A percentile compares a stretch with the other conserved stretches of the same genome.
These are phyloP conservation scores for Pseudogymnoascus sp. DNA, from an alignment of 2,329 filamentous ascomycete species.

Conservation along the genomic window DNA sequence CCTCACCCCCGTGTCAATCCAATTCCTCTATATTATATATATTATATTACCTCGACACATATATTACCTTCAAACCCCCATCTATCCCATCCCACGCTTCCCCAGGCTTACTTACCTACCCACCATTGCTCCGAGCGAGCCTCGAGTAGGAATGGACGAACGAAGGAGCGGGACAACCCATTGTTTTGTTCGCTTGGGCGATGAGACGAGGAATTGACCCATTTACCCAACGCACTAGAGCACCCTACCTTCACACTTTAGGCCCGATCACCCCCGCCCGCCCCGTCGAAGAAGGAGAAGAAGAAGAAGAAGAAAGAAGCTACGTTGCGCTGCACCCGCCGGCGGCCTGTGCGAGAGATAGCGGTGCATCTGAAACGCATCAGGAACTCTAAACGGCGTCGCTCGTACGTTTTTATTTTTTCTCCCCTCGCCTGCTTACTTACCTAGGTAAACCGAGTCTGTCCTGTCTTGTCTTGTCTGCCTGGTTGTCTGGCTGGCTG, in stretches of 20 bases:
- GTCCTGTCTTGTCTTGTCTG: not conserved
- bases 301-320: too few relatives aligned
- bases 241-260: not conserved
- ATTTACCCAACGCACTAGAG: conserved; percentile 2
- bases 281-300: not conserved
- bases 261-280: not conserved
- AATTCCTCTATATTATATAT: not conserved
- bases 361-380: conserved; percentile 1
- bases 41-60: conserved; percentile 1
- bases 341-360: not conserved
- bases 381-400: not conserved
- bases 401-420: not conserved
- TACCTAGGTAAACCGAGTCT: not conserved
- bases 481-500: not conserved
- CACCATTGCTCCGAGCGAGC: not conserved
- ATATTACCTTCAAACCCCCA: not conserved
- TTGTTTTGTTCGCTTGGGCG: not conserved
- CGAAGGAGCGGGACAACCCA: not conserved
- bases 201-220: not conserved
- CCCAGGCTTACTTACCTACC: not conserved
- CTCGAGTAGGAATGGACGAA: not conserved
- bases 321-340: not conserved
- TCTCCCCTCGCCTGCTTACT: not conserved
- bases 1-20: not conserved
- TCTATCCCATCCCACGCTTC: not conserved